These are phyloP conservation scores for Apiosordaria backusii DNA, from an alignment of 495 filamentous ascomycete species.

Conservation along the genomic window DNA sequence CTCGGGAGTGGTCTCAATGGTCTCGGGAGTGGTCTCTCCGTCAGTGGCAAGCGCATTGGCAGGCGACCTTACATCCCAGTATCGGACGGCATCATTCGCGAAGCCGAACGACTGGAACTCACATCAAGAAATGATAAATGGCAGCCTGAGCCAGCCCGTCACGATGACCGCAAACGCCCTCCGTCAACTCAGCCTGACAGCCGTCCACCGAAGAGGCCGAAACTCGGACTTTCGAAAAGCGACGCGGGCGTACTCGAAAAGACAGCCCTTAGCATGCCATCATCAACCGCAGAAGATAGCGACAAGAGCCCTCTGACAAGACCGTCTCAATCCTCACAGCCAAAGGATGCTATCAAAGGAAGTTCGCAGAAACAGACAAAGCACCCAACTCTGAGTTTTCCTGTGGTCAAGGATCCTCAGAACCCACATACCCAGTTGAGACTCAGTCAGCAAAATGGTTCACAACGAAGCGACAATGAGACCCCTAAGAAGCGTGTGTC, in stretches of 20 bases:
- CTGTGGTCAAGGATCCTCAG: constrained; percentile 76
- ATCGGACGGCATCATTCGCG: constrained; percentile 10
- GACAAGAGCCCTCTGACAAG: not conserved
- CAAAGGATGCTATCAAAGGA: constrained; percentile 22
- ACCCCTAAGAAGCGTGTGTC: constrained; percentile 38
- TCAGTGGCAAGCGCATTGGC: constrained; percentile 24
- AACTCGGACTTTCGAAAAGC: not conserved
- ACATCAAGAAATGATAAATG: not conserved
- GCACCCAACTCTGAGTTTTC: constrained; percentile 55
- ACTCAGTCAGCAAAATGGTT: constrained; percentile 63
- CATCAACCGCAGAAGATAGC: not conserved
- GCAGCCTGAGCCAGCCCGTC: not conserved
- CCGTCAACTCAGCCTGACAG: not conserved
- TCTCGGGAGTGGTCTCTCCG: constrained; percentile 21
- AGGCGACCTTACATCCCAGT: constrained; percentile 23
- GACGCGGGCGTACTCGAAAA: not conserved
- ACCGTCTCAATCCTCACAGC: constrained; percentile 20
- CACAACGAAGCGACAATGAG: constrained; percentile 38
- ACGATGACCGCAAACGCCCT: constrained; percentile 11
- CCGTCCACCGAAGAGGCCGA: constrained; percentile 11
- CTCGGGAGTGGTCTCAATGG: constrained; percentile 23
- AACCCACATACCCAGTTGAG: constrained; percentile 60
- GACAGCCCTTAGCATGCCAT: not conserved
- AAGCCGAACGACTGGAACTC: constrained; percentile 10
- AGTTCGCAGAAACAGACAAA: constrained; percentile 21